These are phyloP conservation scores for Phylloporus sp. DNA, from an alignment of 768 basidiomycete species.

Conservation along the genomic window DNA sequence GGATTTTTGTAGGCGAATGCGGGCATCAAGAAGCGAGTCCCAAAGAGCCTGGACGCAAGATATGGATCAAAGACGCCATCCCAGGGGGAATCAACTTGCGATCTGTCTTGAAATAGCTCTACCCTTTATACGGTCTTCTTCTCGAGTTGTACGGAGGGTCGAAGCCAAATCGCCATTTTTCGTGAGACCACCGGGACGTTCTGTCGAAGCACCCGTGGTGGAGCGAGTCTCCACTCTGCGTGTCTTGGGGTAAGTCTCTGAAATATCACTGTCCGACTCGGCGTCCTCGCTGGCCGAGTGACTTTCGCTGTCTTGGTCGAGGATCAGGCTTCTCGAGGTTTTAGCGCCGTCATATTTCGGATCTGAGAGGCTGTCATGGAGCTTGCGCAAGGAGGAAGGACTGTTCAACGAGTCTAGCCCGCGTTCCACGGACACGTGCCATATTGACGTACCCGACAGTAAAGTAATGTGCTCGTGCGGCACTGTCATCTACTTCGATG, in stretches of 20 bases:
- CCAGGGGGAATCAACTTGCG: conserved; percentile 41
- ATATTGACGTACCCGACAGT: conserved; percentile 66
- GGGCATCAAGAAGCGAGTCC: conserved; percentile 84
- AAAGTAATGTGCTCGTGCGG: conserved; percentile 71
- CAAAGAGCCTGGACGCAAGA: conserved; percentile 57
- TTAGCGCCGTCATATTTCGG: conserved; percentile 75
- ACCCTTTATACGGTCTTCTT: conserved; percentile 76
- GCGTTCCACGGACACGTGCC: background rate
- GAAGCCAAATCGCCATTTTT: conserved; percentile 43
- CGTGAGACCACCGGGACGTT: background rate
- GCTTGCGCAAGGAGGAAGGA: conserved; percentile 62
- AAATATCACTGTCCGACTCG: conserved; percentile 22
- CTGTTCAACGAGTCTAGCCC: conserved; percentile 34
- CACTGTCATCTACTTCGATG: conserved; percentile 28
- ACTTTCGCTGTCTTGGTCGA: conserved; percentile 29
- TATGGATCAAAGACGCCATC: conserved; percentile 1
- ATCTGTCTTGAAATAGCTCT: conserved; percentile 79
- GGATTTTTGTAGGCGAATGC: conserved; percentile 88
- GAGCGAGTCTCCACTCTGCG: conserved; percentile 5
- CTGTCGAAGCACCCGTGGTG: conserved; percentile 17
- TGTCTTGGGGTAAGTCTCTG: conserved; percentile 8
- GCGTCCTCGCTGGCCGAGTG: conserved; percentile 7
- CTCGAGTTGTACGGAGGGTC: conserved; percentile 52
- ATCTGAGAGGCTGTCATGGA: conserved; percentile 61
- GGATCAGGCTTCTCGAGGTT: conserved; percentile 54